Conservation (phyloP, 495 filamentous ascomycete genomes). For the Aspergillus wentii region DNA sequence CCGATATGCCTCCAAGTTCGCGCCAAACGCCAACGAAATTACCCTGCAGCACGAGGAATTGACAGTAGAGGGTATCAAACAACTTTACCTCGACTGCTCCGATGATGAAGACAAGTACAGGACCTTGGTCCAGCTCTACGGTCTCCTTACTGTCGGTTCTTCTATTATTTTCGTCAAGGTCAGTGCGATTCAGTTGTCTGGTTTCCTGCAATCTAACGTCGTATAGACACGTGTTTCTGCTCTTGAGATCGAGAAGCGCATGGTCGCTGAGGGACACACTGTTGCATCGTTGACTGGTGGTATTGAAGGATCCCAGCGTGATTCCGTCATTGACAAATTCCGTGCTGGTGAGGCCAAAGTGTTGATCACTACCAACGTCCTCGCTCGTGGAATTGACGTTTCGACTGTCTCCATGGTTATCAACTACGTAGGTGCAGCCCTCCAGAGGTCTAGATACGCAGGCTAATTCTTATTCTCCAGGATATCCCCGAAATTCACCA, state of each 20-base stretch:
- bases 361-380: conserved; percentile 97
- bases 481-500: conserved; percentile 50
- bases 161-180: conserved; percentile 98
- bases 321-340: conserved; percentile 83
- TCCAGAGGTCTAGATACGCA: neutral
- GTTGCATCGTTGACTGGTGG: conserved; percentile 84
- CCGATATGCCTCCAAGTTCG: conserved; percentile 71
- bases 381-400: conserved; percentile 95
- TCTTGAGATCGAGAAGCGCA: conserved; percentile 72
- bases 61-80: conserved; percentile 93
- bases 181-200: conserved; percentile 17
- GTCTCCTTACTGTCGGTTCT: conserved; percentile 89
- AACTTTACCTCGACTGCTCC: conserved; percentile 91
- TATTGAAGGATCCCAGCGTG: conserved; percentile 76
- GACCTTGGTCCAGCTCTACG: conserved; percentile 85
- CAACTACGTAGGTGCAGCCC: conserved; percentile 66
- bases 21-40: conserved; percentile 81
- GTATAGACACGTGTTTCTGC: conserved; percentile 74
- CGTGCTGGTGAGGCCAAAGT: conserved; percentile 84
- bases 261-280: conserved; percentile 84
- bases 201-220: conserved; percentile 16
- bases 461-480: conserved; percentile 21
- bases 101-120: conserved; percentile 78
- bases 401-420: conserved; percentile 95
- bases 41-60: conserved; percentile 86